Evolutionary conservation across 805 yeast species (phyloP), one percentile per base, ranked within the genome.

Genomic region (Hanseniaspora valbyensis): DNA sequence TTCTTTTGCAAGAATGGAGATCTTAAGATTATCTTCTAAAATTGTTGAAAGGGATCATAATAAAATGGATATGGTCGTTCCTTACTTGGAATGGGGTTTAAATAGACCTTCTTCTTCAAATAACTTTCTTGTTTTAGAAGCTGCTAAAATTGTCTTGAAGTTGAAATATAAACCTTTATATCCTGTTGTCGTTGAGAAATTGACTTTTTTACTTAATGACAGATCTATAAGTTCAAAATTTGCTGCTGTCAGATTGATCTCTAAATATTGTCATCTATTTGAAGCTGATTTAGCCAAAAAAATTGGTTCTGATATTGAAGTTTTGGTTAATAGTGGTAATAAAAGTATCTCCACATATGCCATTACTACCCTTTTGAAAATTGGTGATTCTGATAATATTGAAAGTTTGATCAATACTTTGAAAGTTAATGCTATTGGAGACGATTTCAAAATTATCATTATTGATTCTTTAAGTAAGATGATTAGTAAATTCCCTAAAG

Each of bases 321-420:
- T 78, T 29, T 74, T 92, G 64, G 85, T 92, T 60, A 81, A 82
- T 62, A 97, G 90, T 66, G 65, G 89, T 24, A 88, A 86, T 69
- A 80, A 95, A 68, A 81, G 95, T 30, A 80, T 92, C 56, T 90
- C 97, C 13, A 92, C 98, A 14, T 90, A 87, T 67, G 96, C 98
- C 25, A 92, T 92, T 64, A 92, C 97, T 30, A 90, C 97, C 2
- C 73, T 92, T 61, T 77, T 92, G 66, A 92, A 90, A 69, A 90
- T 97, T 1, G 95, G 96, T 63, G 88, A 89, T 56, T 82, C 86
- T 54, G 87, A 85, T 54, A 77, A 78, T 57, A 95, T 92, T 52
- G 95, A 90, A 64, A 76, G 95, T 60, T 75, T 92, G 58, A 86
- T 92, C 67, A 74, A 81, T 55, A 89, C 88, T 50, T 87, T 92